Conservation (phyloP, 202 grass and related monocot species). For the Panicum hallii region DNA sequence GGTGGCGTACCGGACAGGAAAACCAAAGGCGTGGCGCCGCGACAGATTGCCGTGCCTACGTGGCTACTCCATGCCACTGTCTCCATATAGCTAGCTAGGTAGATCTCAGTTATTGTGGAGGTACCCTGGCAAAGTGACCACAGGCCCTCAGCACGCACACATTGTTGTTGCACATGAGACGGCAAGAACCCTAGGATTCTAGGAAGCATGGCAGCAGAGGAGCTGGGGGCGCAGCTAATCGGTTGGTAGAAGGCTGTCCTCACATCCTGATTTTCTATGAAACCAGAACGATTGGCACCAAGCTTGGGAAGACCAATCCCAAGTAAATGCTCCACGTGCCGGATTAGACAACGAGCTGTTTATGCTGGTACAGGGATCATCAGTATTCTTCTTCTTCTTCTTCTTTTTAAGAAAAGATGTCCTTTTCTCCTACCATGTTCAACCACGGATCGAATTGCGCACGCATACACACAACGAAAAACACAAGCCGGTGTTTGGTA, state of each 20-base stretch:
- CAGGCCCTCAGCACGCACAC: no score
- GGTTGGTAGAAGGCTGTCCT: neutral
- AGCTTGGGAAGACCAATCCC: neutral
- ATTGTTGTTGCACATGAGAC: neutral
- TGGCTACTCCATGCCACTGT: neutral
- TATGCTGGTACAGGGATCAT: neutral
- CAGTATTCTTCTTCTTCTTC: neutral
- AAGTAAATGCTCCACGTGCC: neutral
- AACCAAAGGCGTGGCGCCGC: slow-evolving; percentile 5
- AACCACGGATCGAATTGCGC: neutral
- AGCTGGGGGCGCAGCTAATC: neutral
- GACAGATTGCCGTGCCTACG: neutral
- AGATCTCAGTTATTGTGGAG: neutral
- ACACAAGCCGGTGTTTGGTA: neutral
- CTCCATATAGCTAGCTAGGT: neutral
- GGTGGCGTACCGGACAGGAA: slow-evolving; percentile 28
- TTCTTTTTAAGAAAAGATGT: neutral
- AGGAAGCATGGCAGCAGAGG: neutral
- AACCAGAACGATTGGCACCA: neutral
- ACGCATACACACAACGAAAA: neutral
- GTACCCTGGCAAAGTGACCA: neutral
- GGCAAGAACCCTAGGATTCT: neutral
- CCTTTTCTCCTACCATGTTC: neutral
- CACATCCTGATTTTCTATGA: neutral
- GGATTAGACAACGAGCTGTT: neutral